Percentiles rank a stretch among this genome's conserved stretches.
Conservation (phyloP, 192 early-diverging fungal genomes). For the Phycomyces nitens region DNA sequence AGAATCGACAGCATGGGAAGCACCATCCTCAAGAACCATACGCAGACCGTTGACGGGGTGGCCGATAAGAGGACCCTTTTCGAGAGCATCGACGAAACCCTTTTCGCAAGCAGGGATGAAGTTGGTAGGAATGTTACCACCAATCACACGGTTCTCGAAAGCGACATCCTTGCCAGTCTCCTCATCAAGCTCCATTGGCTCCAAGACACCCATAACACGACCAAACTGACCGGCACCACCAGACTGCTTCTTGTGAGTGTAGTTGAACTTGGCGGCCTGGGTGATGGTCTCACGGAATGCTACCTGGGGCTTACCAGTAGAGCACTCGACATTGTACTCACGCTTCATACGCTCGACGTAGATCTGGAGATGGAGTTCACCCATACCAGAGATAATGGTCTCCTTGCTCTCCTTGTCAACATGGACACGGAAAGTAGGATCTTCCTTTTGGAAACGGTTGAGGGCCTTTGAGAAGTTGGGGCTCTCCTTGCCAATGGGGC, state of each 20-base stretch:
- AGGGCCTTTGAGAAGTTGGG: constrained; percentile 65
- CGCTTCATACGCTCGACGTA: constrained; percentile 99
- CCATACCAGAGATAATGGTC: constrained; percentile 88
- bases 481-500: constrained; percentile 87
- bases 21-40: constrained; percentile 89
- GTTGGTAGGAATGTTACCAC: constrained; percentile 91
- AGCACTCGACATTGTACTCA: constrained; percentile 94
- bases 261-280: constrained; percentile 73
- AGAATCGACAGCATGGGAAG: constrained; percentile 91
- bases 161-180: constrained; percentile 60
- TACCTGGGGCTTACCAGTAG: constrained; percentile 95
- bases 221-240: constrained; percentile 97
- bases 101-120: constrained; percentile 96
- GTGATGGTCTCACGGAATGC: constrained; percentile 95
- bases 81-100: constrained; percentile 86
- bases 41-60: constrained; percentile 83
- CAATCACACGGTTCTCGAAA: constrained; percentile 84
- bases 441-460: constrained; percentile 80
- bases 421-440: constrained; percentile 83
- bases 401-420: constrained; percentile 78
- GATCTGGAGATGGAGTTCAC: constrained; percentile 83
- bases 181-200: constrained; percentile 67
- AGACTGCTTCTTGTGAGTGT: constrained; percentile 98
- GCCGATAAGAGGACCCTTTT: constrained; percentile 90
- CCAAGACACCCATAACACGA: constrained; percentile 87